phyloP scores from a whole-genome alignment of 176 grass and related monocot genomes.

The Eleusine indica region DNA sequence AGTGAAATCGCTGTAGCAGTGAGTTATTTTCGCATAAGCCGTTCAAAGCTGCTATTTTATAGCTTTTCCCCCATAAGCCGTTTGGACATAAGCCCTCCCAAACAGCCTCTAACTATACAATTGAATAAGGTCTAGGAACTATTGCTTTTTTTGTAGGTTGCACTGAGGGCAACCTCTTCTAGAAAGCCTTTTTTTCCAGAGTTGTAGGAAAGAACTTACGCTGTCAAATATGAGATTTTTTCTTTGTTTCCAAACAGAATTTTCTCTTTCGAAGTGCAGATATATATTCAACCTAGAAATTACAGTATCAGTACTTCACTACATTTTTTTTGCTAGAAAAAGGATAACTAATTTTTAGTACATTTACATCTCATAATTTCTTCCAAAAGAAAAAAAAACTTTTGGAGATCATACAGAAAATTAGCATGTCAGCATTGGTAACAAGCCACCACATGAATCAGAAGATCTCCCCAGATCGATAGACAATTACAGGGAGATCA shows the following conservation, averaged over 20 bases:
- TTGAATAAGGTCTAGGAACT: too few species aligned
- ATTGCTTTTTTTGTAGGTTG: too few species aligned
- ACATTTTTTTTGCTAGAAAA: neutral
- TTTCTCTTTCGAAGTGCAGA: neutral
- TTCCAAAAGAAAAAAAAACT: neutral
- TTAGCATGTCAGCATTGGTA: constrained; percentile 2
- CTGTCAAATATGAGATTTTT: too few species aligned
- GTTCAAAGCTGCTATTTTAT: too few species aligned
- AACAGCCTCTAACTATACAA: too few species aligned
- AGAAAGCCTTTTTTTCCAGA: too few species aligned
- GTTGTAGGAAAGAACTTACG: too few species aligned
- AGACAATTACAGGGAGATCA: neutral
- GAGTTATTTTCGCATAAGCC: too few species aligned
- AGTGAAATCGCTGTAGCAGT: too few species aligned
- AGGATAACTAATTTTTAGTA: neutral
- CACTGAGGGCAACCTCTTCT: too few species aligned
- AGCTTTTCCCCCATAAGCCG: too few species aligned
- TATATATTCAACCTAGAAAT: neutral
- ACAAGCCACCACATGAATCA: neutral
- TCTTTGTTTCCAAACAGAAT: neutral
- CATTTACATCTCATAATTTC: neutral
- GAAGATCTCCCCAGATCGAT: neutral
- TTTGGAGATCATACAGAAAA: neutral
- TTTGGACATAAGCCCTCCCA: too few species aligned
- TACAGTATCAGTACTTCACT: neutral